A percentile compares a stretch with the other conserved stretches of the same genome.
These are phyloP conservation scores for Suillus occidentalis DNA, from an alignment of 768 basidiomycete species.

Conservation along the genomic window DNA sequence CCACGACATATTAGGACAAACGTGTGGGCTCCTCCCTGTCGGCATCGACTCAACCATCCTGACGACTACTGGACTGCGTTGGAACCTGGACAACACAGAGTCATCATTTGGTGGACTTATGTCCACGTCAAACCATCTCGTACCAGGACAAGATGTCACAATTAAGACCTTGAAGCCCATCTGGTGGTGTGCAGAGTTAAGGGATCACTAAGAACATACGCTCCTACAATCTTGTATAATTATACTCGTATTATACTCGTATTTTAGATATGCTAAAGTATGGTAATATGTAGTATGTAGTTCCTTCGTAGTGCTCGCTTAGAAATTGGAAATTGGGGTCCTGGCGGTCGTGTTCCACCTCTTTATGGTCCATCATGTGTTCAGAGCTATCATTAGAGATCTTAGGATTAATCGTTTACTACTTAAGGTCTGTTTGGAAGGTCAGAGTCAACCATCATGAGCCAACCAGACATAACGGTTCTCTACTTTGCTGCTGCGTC, in stretches of 20 bases:
- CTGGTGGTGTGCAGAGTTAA: slow-evolving; percentile 87
- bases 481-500: slow-evolving; percentile 67
- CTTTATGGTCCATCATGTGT: not conserved
- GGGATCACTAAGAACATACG: slow-evolving; percentile 1
- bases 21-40: slow-evolving; percentile 93
- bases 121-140: slow-evolving; percentile 92
- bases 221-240: not conserved
- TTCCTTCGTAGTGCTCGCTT: not conserved
- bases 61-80: slow-evolving; percentile 81
- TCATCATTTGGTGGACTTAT: slow-evolving; percentile 85
- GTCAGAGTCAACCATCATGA: slow-evolving; percentile 3
- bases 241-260: not conserved
- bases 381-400: not conserved
- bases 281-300: not conserved
- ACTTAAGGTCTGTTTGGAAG: not conserved
- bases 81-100: slow-evolving; percentile 72
- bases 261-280: not conserved
- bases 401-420: not conserved
- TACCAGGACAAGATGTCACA: slow-evolving; percentile 65
- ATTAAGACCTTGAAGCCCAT: slow-evolving; percentile 81
- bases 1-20: slow-evolving; percentile 72
- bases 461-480: slow-evolving; percentile 41
- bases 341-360: not conserved
- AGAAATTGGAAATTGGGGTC: not conserved
- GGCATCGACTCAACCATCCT: slow-evolving; percentile 76